phyloP scores from a whole-genome alignment of 805 yeast genomes.

The Ascoidea rubescens region DNA sequence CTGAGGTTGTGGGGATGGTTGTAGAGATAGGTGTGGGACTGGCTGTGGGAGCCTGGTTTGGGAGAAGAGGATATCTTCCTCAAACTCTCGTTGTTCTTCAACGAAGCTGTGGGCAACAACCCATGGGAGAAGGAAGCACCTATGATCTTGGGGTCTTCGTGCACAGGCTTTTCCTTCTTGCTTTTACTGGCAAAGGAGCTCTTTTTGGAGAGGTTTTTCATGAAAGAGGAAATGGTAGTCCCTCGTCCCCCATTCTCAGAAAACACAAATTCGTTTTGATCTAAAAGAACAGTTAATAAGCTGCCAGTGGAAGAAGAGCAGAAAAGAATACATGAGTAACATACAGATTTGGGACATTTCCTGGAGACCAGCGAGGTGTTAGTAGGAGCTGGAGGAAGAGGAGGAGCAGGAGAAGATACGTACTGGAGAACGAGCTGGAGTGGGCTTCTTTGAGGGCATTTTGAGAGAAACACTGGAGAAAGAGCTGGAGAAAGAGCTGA shows the following conservation, averaged over 20 bases:
- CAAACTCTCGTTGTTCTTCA: no score
- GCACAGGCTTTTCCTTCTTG: conserved; percentile 10
- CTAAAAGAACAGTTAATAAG: conserved; percentile 7
- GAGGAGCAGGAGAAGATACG: background rate
- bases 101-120: background rate
- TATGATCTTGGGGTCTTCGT: conserved; percentile 26
- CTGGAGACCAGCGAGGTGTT: conserved; percentile 11
- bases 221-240: conserved; percentile 37
- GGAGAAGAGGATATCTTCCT: background rate
- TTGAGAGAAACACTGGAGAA: background rate
- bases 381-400: no score
- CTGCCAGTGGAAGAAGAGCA: background rate
- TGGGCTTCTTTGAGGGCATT: conserved; percentile 22
- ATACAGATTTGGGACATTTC: conserved; percentile 25
- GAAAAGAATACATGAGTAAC: conserved; percentile 5
- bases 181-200: conserved; percentile 15
- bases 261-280: conserved; percentile 43
- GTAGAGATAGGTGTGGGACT: background rate
- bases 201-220: conserved; percentile 24
- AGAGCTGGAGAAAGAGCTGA: background rate
- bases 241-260: conserved; percentile 62
- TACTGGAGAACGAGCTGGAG: background rate
- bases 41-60: background rate
- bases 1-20: conserved; percentile 7
- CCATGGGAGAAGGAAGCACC: conserved; percentile 43